Conservation (phyloP, 1,139 yeast genomes). For the Eremothecium gossypii region DNA sequence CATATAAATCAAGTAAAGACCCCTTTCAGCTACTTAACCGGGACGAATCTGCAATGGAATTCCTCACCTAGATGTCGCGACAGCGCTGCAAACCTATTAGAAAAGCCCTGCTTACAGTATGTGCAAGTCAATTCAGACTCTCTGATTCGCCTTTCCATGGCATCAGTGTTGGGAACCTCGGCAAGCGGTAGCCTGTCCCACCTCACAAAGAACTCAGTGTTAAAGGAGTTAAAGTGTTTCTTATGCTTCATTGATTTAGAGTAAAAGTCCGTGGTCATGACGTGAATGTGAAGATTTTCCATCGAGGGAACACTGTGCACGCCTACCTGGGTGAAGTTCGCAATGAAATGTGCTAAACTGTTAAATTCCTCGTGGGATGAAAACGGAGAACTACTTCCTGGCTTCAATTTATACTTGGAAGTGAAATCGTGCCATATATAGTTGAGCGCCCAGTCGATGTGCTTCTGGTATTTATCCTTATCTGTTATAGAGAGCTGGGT, state of each 20-base stretch:
- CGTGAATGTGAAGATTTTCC: slow-evolving; percentile 62
- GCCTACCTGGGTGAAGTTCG: slow-evolving; percentile 45
- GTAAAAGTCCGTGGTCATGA: slow-evolving; percentile 55
- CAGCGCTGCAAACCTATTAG: slow-evolving; percentile 38
- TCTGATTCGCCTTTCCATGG: slow-evolving; percentile 29
- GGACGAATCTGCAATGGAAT: slow-evolving; percentile 26
- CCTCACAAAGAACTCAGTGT: slow-evolving; percentile 51
- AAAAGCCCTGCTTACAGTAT: slow-evolving; percentile 41
- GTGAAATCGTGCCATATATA: slow-evolving; percentile 34
- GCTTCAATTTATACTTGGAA: slow-evolving; percentile 10
- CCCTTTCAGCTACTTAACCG: slow-evolving; percentile 1
- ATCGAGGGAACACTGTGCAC: slow-evolving; percentile 67
- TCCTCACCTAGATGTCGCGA: slow-evolving; percentile 44
- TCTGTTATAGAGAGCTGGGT: slow-evolving; percentile 35
- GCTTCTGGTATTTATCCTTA: slow-evolving; percentile 30
- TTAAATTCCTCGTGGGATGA: slow-evolving; percentile 11
- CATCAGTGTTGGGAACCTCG: slow-evolving; percentile 13
- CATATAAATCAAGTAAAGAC: slow-evolving; percentile 1
- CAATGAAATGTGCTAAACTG: slow-evolving; percentile 24
- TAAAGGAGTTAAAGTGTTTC: slow-evolving; percentile 66
- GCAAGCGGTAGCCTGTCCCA: slow-evolving; percentile 37
- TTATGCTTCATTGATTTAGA: slow-evolving; percentile 48
- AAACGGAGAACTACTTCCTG: slow-evolving; percentile 2
- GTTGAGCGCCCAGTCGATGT: slow-evolving; percentile 38
- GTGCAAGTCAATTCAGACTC: slow-evolving; percentile 40